Base-by-base conservation (phyloP, 805 yeast species). In the Clavispora vitiphila region DNA sequence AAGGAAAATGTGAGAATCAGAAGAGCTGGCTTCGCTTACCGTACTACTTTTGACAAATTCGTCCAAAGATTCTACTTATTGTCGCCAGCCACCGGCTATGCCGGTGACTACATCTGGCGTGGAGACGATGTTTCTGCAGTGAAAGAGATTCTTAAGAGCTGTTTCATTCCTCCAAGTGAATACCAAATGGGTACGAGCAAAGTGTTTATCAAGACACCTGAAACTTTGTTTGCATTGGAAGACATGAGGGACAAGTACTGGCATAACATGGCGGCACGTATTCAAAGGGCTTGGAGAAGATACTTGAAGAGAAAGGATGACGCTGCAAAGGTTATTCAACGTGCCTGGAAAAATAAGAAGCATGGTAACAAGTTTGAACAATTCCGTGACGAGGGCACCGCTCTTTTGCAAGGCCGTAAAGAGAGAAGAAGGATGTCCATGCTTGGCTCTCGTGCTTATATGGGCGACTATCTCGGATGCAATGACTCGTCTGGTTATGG, bases 1-100 rank as follows among this genome's bases (percentile, higher is more conserved):
- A 93, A 93, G 58, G 99, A 93, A 64, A 93, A 93, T 63, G 98
- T 93, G 38, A 79, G 98, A 49, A 93, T 93, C 52, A 81, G 99
- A 73, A 84, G 99, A 71, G 98, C 99, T 0, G 99, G 99, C 37
- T 93, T 93, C 64, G 99, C 99, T 1, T 93, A 90, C 58, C 83
- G 99, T 66, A 96, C 95, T 51, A 86, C 96, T 0, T 93, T 89
- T 64, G 97, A 93, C 45, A 90, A 90, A 62, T 93, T 93, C 58
- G 96, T 88, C 14, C 96, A 93, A 64, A 75, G 98, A 57, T 93
- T 93, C 61, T 91, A 88, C 61, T 67, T 93, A 39, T 69, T 93
- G 36, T 88, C 97, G 1, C 80, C 89, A 4, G 78, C 81, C 52
- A 90, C 97, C 25, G 93, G 97, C 5, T 93, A 93, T 64, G 99